Base-by-base conservation (phyloP, 768 basidiomycete genomes). In the Mycena alexandri region DNA sequence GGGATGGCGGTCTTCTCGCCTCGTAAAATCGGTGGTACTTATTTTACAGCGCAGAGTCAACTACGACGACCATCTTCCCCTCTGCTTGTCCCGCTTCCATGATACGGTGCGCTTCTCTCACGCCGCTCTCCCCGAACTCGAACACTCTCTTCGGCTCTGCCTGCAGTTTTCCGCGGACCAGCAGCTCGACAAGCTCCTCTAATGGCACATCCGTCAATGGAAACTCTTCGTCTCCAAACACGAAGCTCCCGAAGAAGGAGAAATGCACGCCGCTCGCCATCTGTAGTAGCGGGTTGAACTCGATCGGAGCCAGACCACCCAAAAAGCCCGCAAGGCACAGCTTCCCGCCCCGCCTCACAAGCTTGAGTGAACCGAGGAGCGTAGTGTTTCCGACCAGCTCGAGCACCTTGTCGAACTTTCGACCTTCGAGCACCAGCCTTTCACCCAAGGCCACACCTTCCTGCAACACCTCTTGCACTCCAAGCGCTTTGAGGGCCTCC, bases 181-280 rank as follows among this genome's bases (percentile, higher is more conserved):
- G 65, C 48, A 67, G 46, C 1, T n/a, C 52, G 1, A 52, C 63
- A 29, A 72, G 65, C 19, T 67, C 63, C 22, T 57, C 61, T 46
- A 74, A 54, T 3, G 73, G 73, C 17, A 74, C 72, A 53, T 66
- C 72, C 7, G 69, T 67, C 38, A 74, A 51, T 12, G 71, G 72
- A 58, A 73, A 75, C 58, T 71, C 67, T 14, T 54, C 44, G 21
- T 57, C 59, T 5, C 74, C 74, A 53, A 75, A 73, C 17, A 65
- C 68, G 53, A 70, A 70, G 61, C 74, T 75, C 12, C 63, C 71
- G 24, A 75, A 75, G 68, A 73, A 70, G 12, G 68, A 71, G 46
- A 74, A 69, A 51, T 74, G 68, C 22, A 73, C 74, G 24, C 72
- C 74, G 51, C 68, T 68, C 25, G 68, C 51, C 71, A 75, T 72